Conservation (phyloP, 2,329 filamentous ascomycete genomes). For the Shiraia bambusicola region DNA sequence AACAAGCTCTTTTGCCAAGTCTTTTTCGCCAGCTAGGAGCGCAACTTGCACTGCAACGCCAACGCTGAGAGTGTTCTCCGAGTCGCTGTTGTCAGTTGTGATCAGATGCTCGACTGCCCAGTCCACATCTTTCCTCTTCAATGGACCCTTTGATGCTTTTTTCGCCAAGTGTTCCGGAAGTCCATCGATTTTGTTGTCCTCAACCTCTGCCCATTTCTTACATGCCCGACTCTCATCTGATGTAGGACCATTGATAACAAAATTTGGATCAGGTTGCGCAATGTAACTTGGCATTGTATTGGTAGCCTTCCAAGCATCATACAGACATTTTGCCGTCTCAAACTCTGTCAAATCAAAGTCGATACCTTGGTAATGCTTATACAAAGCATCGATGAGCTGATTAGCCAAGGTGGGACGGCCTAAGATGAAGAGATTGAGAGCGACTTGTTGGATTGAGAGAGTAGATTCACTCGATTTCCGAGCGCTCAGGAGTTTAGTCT, state of each 20-base stretch:
- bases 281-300: not conserved
- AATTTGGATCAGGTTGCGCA: not conserved
- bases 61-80: not conserved
- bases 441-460: not conserved
- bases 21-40: not conserved
- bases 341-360: not conserved
- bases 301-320: conserved; percentile 1
- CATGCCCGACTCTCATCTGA: not conserved
- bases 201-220: not conserved
- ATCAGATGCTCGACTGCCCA: not conserved
- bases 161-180: not conserved
- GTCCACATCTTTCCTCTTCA: not conserved
- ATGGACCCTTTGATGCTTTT: not conserved
- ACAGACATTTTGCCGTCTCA: not conserved
- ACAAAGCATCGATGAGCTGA: conserved; percentile 1
- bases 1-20: not conserved
- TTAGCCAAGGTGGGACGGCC: conserved; percentile 3
- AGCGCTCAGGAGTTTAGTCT: conserved; percentile 1
- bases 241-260: not conserved
- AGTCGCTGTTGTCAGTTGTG: too few relatives aligned
- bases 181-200: not conserved
- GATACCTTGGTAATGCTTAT: conserved; percentile 3
- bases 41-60: conserved; percentile 2
- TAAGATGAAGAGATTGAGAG: conserved; percentile 4
- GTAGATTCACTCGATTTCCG: not conserved